Evolutionary conservation across 192 early-diverging fungal species (phyloP), one percentile per base, ranked within the genome.

Genomic region (Paraglomus occultum): DNA sequence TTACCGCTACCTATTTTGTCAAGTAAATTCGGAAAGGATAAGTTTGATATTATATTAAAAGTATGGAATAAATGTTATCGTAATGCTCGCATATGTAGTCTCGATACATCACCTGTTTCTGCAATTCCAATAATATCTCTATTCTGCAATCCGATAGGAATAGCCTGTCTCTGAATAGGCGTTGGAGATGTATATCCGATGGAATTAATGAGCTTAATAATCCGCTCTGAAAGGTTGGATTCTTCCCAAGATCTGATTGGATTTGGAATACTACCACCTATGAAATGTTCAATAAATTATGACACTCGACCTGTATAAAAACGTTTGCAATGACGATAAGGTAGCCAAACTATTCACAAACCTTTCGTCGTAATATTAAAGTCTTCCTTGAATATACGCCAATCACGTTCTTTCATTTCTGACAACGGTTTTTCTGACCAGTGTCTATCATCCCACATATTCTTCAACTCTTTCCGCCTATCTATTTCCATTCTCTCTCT

Each of bases 321-420:
- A 65, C 23, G 20, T 18, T 14, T 5, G 11, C 3, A 1, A n/a
- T n/a, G 6, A 17, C 9, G 11, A 3, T 1, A 31, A 31, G 3
- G 1, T 2, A 31, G 3, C 31, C 31, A 31, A 31, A 23, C 11
- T 9, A 10, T 9, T 47, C 3, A 14, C 40, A 20, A 67, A 77
- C 91, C 97, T 80, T 97, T 96, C 73, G 90, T 93, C 5, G 94
- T 80, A 54, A 99, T 99, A 73, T 90, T 93, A 77, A 91, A 97
- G 73, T 99, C 97, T 77, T 99, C 97, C 67, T 95, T 95, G 79
- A 99, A 98, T 62, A 99, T 99, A 77, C 97, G 91, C 97, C 97
- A 99, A 71, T 99, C 97, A 70, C 97, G 84, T 76, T 98, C 95
- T 54, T 80, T 85, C 97, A 99, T 99, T 58, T 97, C 89, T 8